Evolutionary conservation across 2,329 filamentous ascomycete genomes (phyloP), one percentile per base, ranked within the genome.

Genomic region (Sporothrix protearum): DNA sequence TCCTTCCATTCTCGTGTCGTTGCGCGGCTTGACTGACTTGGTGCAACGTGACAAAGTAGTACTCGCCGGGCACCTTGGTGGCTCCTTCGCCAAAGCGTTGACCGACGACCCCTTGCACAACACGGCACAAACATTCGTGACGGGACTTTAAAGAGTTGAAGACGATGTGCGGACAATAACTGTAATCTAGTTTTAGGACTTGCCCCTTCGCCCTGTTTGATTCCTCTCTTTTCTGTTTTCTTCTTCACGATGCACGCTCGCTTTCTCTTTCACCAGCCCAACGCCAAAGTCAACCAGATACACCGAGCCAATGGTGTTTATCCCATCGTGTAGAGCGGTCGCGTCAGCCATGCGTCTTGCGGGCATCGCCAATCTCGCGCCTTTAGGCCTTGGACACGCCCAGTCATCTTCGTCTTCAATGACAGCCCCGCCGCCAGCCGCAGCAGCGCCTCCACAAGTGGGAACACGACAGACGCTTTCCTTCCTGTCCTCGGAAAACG

Each of bases 401-500:
- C 57, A 63, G 33, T 39, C 57, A 22, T 12, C 57, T 42, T 22
- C 53, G 28, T 33, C 53, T 4, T 28, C 51, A 10, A 10, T 22
- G 6, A 16, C 51, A 10, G 12, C n/a, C 51, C 55, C 10, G 36
- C 33, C 4, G n/a, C 57, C 30, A 19, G 28, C 30, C 36, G 30
- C 55, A 59, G 33, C 57, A 61, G 33, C 30, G 19, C 25, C 53
- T 16, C n/a, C 49, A 51, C 8, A 4, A 47, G 4, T 14, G 19
- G 42, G 14, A 47, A 4, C 12, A 4, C 42, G 14, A 47, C 14
- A 14, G 3, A 7, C n/a, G 10, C 30, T 10, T 67, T 67, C 12
- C 22, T 55, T 10, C 67, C 51, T 14, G 69, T 14, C 36, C 33
- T 72, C n/a, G 12, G 70, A 73, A 36, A 1, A 72, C 42, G 73